phyloP scores from a whole-genome alignment of 768 basidiomycete species.

The Asterophora parasitica region DNA sequence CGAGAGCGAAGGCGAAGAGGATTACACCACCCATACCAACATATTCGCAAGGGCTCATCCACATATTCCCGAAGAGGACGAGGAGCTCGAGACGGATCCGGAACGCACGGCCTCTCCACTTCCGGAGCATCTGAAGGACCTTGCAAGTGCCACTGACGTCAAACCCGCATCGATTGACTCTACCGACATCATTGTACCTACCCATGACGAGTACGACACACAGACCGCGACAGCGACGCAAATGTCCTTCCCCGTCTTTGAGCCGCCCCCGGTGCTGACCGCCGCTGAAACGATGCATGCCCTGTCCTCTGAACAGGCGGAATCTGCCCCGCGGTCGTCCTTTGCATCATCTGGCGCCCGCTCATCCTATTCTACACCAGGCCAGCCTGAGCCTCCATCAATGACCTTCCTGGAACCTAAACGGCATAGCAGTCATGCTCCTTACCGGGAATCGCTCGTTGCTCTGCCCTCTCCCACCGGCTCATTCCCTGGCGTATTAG shows the following conservation, averaged over 20 bases:
- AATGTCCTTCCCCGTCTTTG: constrained; percentile 24
- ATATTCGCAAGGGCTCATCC: constrained; percentile 44
- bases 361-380: constrained; percentile 21
- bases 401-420: constrained; percentile 10
- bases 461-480: constrained; percentile 21
- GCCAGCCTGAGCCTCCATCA: constrained; percentile 26
- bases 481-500: constrained; percentile 14
- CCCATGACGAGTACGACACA: constrained; percentile 26
- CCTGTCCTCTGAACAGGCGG: constrained; percentile 18
- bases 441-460: constrained; percentile 25
- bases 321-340: constrained; percentile 17
- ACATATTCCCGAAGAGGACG: constrained; percentile 69
- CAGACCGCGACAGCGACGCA: constrained; percentile 35
- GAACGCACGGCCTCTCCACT: constrained; percentile 15
- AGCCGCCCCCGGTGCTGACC: constrained; percentile 15
- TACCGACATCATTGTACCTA: constrained; percentile 22
- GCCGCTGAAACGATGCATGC: constrained; percentile 4
- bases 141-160: constrained; percentile 3
- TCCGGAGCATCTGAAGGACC: constrained; percentile 1
- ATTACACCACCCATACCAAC: constrained; percentile 33
- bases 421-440: constrained; percentile 18
- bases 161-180: constrained; percentile 7
- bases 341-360: not conserved
- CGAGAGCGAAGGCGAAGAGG: constrained; percentile 67
- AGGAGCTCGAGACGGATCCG: constrained; percentile 37